Evolutionary conservation across 1,139 yeast species (phyloP), one percentile per base, ranked within the genome.

Genomic region (Yamadazyma atlantica): DNA sequence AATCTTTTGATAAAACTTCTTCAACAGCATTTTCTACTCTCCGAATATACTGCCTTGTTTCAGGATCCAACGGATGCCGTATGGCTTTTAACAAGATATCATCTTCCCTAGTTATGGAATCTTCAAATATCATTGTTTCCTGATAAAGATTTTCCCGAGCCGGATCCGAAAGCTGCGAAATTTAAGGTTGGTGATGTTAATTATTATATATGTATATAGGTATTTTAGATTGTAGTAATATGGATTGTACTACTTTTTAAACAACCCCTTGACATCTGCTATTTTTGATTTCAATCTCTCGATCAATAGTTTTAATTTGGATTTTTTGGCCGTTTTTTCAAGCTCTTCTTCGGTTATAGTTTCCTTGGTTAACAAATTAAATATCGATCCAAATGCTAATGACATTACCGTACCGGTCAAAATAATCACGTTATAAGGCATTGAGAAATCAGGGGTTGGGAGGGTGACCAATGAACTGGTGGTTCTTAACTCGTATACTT

Each of bases 391-490:
- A 64, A 90, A 92, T 0, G 92, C 82, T 43, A 92, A 66, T 0
- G 98, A 90, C 85, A 92, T 85, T 9, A 89, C 85, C 0, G 98
- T 94, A 17, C 96, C 87, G 0, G 97, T 87, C 46, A 94, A 70
- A 34, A 94, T 94, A 43, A 94, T 92, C 34, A 94, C 99, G 54
- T 94, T 94, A 58, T 94, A 94, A 1, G 98, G 98, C 99, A 94
- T 94, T 43, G 96, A 86, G 61, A 94, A 94, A 66, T 94, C 99
- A 0, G 99, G 99, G 0, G 97, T 94, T 2, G 98, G 97, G 37
- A 94, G 72, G 0, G 95, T 80, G 34, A 94, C 69, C 41, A 94
- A 67, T 38, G 90, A 73, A 32, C 97, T 85, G 1, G 97, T 81
- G 0, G 97, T 88, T 54, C 98, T 74, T 43, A 83, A 58, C 36